Evolutionary conservation across 2,329 filamentous ascomycete species (phyloP).

Genomic region (Ascochyta rabiei): DNA sequence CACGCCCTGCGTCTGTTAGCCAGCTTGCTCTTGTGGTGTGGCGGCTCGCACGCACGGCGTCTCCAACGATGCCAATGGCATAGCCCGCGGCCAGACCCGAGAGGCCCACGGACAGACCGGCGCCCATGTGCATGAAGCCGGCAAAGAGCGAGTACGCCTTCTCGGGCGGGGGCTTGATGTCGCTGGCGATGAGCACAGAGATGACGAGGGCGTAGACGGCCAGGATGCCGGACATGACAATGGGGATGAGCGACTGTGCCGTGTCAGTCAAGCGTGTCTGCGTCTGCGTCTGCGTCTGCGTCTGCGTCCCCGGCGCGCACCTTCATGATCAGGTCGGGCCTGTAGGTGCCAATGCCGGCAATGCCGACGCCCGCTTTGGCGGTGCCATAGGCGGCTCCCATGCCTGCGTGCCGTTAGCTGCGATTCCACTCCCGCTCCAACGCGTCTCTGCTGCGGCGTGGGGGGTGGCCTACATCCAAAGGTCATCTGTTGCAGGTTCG

Average conservation of each 20-base stretch:
- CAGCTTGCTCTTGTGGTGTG: background rate
- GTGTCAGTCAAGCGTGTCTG: constrained; percentile 26
- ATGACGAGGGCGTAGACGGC: constrained; percentile 98
- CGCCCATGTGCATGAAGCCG: constrained; percentile 91
- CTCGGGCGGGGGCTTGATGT: constrained; percentile 74
- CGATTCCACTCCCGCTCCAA: too few relatives aligned
- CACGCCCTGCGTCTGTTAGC: constrained; percentile 64
- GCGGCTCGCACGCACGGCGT: constrained; percentile 66
- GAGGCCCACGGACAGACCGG: constrained; percentile 76
- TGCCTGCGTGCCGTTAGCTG: constrained; percentile 54
- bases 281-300: background rate
- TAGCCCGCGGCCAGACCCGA: constrained; percentile 50
- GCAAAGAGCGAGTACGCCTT: constrained; percentile 83
- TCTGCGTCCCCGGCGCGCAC: constrained; percentile 49
- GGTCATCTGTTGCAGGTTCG: constrained; percentile 64
- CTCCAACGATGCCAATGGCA: constrained; percentile 93
- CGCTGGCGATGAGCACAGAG: constrained; percentile 91
- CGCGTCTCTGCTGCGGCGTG: background rate
- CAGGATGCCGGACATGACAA: constrained; percentile 99
- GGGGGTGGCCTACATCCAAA: constrained; percentile 71
- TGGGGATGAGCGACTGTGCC: constrained; percentile 76
- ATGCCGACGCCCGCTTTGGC: constrained; percentile 90
- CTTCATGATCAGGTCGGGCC: constrained; percentile 92
- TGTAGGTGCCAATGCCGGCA: constrained; percentile 81
- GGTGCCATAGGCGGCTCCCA: constrained; percentile 84